Percentiles rank a stretch among this genome's conserved stretches.
phyloP scores from a whole-genome alignment of 306 rosid genomes.

The Prunus mume region DNA sequence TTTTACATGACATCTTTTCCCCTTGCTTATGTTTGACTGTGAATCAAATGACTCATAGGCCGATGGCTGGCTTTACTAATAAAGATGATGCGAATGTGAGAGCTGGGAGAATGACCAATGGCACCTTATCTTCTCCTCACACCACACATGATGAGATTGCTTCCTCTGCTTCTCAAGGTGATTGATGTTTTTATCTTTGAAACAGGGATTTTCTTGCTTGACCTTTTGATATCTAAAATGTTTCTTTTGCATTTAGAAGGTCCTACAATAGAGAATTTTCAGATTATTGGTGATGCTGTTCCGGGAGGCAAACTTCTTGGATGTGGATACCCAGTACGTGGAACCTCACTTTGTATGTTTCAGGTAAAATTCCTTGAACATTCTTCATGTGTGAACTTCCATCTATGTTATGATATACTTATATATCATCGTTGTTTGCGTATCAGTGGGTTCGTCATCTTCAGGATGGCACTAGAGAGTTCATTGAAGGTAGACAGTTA shows the following conservation, averaged over 20 bases:
- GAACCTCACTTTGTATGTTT: slow-evolving; percentile 92
- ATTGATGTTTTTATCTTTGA: slow-evolving; percentile 2
- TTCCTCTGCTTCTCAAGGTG: slow-evolving; percentile 53
- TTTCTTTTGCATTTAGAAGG: slow-evolving; percentile 44
- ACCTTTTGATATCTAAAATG: slow-evolving; percentile 20
- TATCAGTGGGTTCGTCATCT: slow-evolving; percentile 97
- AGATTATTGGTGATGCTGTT: slow-evolving; percentile 77
- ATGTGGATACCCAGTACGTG: slow-evolving; percentile 85
- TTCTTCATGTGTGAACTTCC: slow-evolving; percentile 11
- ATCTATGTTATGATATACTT: slow-evolving; percentile 15
- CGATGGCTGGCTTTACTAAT: slow-evolving; percentile 37
- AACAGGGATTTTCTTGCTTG: not conserved
- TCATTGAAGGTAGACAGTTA: slow-evolving; percentile 74
- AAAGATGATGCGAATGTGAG: slow-evolving; percentile 27
- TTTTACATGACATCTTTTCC: not conserved
- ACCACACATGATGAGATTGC: slow-evolving; percentile 36
- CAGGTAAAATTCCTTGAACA: slow-evolving; percentile 59
- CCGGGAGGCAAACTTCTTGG: slow-evolving; percentile 94
- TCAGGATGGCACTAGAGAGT: slow-evolving; percentile 91
- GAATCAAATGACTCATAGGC: slow-evolving; percentile 47
- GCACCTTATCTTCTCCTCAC: slow-evolving; percentile 34
- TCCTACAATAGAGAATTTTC: slow-evolving; percentile 91
- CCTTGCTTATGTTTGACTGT: slow-evolving; percentile 11
- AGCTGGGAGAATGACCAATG: slow-evolving; percentile 26
- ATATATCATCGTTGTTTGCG: slow-evolving; percentile 22